Base-by-base conservation (phyloP, 257 asterid genomes). In the Fraxinus americana region DNA sequence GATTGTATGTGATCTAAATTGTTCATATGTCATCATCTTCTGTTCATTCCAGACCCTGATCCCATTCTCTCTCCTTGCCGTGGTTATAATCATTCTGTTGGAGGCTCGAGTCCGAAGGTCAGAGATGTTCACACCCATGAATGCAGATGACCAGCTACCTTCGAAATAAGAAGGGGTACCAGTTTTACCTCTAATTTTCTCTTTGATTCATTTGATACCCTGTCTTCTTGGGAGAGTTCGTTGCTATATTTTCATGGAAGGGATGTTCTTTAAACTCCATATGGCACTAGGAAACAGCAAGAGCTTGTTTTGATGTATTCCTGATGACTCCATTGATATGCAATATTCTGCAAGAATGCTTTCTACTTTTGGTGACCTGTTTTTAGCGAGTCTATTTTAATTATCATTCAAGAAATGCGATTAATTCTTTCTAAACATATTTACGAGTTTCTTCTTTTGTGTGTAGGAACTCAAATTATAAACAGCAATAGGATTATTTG, bases 71-170 rank as follows among this genome's bases (percentile, higher is more conserved):
- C 27, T 54, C 65, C 9, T 54, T n/a, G 27, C 5, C 69, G 69
- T 9, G 69, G 69, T 25, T 10, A 63, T 63, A 63, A 63, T 27
- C 69, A 23, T 63, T 63, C 69, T 63, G 69, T 61, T 61, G 68
- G 16, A 61, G 30, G 34, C 68, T 61, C 35, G 69, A 63, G 36
- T 25, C 17, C 0, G 21, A 63, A 63, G 34, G 69, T 11, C 35
- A 10, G 69, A 63, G 69, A 63, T 25, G 69, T 4, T 25, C 35
- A 23, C 35, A n/a, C 2, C 16, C 68, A 61, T 25, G 19, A 63
- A 63, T 63, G 36, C 35, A 63, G 69, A 63, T 4, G 19, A 25
- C 69, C 69, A 12, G 69, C 35, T 23, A 63, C 34, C 69, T 25
- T 63, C 35, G 6, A 25, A 63, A 9, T 63, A 63, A 54, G 68